Conservation (phyloP, 1,284 basidiomycete species). For the Somion occarium region DNA sequence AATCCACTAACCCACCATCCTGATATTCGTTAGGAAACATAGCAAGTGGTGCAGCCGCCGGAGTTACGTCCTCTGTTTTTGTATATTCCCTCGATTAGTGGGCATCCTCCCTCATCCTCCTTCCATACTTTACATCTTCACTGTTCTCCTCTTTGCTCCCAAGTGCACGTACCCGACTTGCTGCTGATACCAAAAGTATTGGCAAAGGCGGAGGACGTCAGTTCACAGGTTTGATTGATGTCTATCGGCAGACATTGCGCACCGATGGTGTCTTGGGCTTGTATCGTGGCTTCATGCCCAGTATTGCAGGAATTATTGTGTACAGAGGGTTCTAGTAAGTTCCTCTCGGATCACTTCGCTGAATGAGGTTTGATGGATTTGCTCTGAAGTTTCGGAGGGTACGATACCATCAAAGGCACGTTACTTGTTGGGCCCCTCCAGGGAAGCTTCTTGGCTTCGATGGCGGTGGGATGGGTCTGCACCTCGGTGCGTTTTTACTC, state of each 20-base stretch:
- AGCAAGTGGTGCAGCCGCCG: slow-evolving; percentile 41
- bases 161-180: slow-evolving; percentile 49
- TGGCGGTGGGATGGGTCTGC: slow-evolving; percentile 51
- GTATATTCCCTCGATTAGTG: slow-evolving; percentile 61
- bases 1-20: neutral
- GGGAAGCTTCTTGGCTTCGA: slow-evolving; percentile 62
- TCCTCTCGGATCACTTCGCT: neutral
- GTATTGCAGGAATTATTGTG: slow-evolving; percentile 56
- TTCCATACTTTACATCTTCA: neutral
- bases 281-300: slow-evolving; percentile 62
- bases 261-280: slow-evolving; percentile 47
- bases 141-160: neutral
- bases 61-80: slow-evolving; percentile 46
- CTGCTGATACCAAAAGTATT: slow-evolving; percentile 46
- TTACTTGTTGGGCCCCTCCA: slow-evolving; percentile 52
- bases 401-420: slow-evolving; percentile 51
- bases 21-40: slow-evolving; percentile 34
- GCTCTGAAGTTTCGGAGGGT: slow-evolving; percentile 36
- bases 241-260: slow-evolving; percentile 49
- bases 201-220: slow-evolving; percentile 37
- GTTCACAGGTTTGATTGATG: slow-evolving; percentile 42
- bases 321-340: slow-evolving; percentile 54
- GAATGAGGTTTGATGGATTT: too few relatives aligned
- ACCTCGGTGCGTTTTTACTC: slow-evolving; percentile 35
- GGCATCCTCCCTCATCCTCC: slow-evolving; percentile 10